phyloP scores from a whole-genome alignment of 2,329 filamentous ascomycete genomes.

The Scedosporium apiospermum region DNA sequence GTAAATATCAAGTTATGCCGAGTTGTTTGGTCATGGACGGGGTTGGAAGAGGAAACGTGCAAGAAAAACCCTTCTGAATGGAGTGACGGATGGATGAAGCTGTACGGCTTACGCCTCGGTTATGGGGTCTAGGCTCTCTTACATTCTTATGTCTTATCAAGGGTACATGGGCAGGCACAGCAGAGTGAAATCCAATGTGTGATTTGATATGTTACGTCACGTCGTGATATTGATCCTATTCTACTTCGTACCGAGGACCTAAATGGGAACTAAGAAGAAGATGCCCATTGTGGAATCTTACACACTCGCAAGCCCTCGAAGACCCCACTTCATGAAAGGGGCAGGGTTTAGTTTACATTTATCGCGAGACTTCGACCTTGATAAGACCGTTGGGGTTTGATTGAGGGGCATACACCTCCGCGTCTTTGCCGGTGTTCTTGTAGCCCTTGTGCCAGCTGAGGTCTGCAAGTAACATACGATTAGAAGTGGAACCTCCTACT shows the following conservation, averaged over 20 bases:
- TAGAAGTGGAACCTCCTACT: background rate
- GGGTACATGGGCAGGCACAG: background rate
- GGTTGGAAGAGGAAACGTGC: no score
- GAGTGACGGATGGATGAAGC: no score
- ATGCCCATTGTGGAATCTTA: background rate
- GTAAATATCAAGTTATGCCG: no score
- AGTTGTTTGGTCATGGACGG: no score
- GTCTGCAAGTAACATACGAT: slow-evolving; percentile 40
- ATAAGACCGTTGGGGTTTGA: slow-evolving; percentile 91
- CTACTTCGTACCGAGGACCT: background rate
- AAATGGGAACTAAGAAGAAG: background rate
- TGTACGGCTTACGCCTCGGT: no score
- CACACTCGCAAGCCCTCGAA: background rate
- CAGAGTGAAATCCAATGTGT: background rate
- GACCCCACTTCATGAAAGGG: background rate
- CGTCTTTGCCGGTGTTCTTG: slow-evolving; percentile 92
- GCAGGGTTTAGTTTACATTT: slow-evolving; percentile 14
- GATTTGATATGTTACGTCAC: slow-evolving; percentile 1
- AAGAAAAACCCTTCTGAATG: no score
- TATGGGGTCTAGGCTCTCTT: no score
- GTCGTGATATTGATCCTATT: background rate
- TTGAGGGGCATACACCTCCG: slow-evolving; percentile 91
- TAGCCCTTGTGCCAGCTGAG: slow-evolving; percentile 92
- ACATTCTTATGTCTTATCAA: background rate
- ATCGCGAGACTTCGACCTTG: slow-evolving; percentile 74